Conservation (phyloP, 2,329 filamentous ascomycete species). For the Bretziella fagacearum region DNA sequence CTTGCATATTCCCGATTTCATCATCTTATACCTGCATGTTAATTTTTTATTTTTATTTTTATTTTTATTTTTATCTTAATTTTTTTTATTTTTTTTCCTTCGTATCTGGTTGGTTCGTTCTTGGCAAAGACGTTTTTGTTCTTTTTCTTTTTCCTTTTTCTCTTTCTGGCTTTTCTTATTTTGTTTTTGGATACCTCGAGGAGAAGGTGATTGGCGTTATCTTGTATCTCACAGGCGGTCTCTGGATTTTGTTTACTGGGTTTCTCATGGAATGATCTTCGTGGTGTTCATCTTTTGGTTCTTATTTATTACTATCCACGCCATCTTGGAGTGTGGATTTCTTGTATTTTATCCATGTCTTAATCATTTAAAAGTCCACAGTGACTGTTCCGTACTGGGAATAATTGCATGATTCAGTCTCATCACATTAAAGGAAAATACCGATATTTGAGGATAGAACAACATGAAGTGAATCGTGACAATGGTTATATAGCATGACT, state of each 20-base stretch:
- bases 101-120: not conserved
- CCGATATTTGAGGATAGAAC: too few relatives aligned
- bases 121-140: too few relatives aligned
- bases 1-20: too few relatives aligned
- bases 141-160: constrained; percentile 16
- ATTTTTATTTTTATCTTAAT: not conserved
- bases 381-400: too few relatives aligned
- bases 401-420: too few relatives aligned
- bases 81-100: not conserved
- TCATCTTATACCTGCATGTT: too few relatives aligned
- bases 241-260: not conserved
- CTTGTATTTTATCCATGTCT: not conserved
- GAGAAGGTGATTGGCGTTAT: constrained; percentile 13
- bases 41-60: too few relatives aligned
- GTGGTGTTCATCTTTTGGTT: not conserved
- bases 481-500: too few relatives aligned
- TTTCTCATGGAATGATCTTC: not conserved
- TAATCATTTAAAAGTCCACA: too few relatives aligned
- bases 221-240: not conserved
- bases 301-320: not conserved
- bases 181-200: constrained; percentile 7
- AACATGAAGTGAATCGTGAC: too few relatives aligned
- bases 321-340: too few relatives aligned
- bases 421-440: too few relatives aligned
- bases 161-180: constrained; percentile 9